Percentiles rank a stretch among this genome's conserved stretches.
Conservation (phyloP, 352 stramenopile genomes). For the Phytophthora niederhauseri region DNA sequence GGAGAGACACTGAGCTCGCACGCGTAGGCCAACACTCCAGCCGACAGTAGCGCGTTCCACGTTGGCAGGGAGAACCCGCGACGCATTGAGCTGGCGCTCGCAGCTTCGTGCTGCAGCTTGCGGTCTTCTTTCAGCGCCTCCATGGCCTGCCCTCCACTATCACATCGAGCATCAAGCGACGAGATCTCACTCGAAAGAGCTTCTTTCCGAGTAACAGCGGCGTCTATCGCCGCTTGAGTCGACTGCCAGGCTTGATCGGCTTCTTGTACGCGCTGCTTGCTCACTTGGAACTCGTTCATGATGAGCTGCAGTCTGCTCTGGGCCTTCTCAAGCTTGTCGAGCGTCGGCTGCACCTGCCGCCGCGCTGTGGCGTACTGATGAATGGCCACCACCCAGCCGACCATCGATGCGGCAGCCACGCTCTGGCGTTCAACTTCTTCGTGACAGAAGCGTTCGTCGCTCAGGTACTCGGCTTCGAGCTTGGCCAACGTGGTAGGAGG, state of each 20-base stretch:
- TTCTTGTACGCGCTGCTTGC: slow-evolving; percentile 60
- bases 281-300: slow-evolving; percentile 72
- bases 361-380: slow-evolving; percentile 61
- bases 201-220: slow-evolving; percentile 32
- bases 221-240: slow-evolving; percentile 33
- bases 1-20: slow-evolving; percentile 20
- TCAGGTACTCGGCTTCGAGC: slow-evolving; percentile 55
- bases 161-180: slow-evolving; percentile 28
- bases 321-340: slow-evolving; percentile 69
- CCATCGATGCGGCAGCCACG: slow-evolving; percentile 78
- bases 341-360: slow-evolving; percentile 60
- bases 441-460: slow-evolving; percentile 57
- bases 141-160: slow-evolving; percentile 41
- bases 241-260: slow-evolving; percentile 46
- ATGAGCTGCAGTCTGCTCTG: slow-evolving; percentile 55
- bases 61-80: slow-evolving; percentile 34
- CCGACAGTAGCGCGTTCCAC: slow-evolving; percentile 64
- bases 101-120: slow-evolving; percentile 25
- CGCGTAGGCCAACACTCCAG: slow-evolving; percentile 48
- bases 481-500: slow-evolving; percentile 41
- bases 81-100: slow-evolving; percentile 23
- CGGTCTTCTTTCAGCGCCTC: slow-evolving; percentile 46
- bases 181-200: slow-evolving; percentile 41
- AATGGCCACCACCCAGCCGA: slow-evolving; percentile 75
- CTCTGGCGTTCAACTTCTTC: slow-evolving; percentile 82